Conservation (phyloP, 192 early-diverging fungal species). For the Entophlyctis luteolus region DNA sequence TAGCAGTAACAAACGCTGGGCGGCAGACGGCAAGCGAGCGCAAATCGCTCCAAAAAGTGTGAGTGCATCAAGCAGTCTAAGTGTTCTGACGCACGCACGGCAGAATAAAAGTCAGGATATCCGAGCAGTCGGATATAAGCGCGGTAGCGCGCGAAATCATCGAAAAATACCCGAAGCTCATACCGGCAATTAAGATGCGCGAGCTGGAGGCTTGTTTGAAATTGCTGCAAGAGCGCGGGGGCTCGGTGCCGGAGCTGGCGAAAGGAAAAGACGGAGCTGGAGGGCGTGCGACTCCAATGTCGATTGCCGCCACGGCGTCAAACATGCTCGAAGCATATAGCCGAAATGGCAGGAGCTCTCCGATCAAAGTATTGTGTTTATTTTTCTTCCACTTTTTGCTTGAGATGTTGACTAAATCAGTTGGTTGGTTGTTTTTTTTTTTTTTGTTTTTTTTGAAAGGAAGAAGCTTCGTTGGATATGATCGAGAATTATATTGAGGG, state of each 20-base stretch:
- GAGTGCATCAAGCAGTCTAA: neutral
- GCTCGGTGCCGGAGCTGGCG: constrained; percentile 16
- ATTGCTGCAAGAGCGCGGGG: constrained; percentile 34
- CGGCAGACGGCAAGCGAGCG: constrained; percentile 40
- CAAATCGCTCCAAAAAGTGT: constrained; percentile 49
- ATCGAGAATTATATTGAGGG: constrained; percentile 54
- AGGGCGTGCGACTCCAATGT: neutral
- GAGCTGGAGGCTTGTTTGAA: constrained; percentile 1
- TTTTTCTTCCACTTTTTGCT: too few relatives aligned
- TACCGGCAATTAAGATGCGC: constrained; percentile 28
- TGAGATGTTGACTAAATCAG: neutral
- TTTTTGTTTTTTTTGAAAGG: too few relatives aligned
- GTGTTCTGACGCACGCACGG: neutral
- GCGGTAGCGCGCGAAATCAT: constrained; percentile 44
- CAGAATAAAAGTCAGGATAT: constrained; percentile 13
- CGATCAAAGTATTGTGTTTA: neutral
- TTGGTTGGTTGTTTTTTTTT: neutral
- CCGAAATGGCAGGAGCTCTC: neutral
- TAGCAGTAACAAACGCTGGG: constrained; percentile 38
- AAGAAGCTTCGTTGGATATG: constrained; percentile 33
- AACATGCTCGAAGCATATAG: neutral
- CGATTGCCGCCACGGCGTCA: neutral
- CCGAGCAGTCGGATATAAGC: constrained; percentile 4
- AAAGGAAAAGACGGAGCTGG: too few relatives aligned
- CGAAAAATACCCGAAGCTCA: constrained; percentile 49